Evolutionary conservation across 176 grass and related monocot species (phyloP).

Genomic region (Eleusine indica): DNA sequence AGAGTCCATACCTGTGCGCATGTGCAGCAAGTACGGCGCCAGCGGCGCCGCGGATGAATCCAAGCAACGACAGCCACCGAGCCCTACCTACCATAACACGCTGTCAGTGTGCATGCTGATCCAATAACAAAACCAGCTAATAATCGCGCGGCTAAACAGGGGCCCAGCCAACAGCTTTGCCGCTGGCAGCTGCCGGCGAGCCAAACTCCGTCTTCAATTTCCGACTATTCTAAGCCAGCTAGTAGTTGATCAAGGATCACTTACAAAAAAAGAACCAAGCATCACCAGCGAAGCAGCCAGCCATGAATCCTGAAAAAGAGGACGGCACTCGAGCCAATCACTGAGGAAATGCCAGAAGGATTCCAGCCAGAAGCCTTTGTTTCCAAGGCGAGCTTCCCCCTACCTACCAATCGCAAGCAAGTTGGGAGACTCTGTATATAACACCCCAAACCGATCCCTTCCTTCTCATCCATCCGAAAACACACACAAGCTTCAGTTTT

Average conservation of each 20-base stretch:
- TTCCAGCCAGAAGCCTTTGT: conserved; percentile 43
- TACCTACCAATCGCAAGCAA: background rate
- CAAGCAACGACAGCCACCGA: background rate
- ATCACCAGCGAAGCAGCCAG: conserved; percentile 24
- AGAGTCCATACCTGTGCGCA: no score
- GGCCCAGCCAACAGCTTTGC: conserved; percentile 16
- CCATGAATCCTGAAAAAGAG: background rate
- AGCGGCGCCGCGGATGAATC: background rate
- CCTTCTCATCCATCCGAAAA: background rate
- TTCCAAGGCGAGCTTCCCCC: conserved; percentile 7
- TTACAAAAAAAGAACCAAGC: background rate
- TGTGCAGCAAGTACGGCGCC: background rate
- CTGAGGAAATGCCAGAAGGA: conserved; percentile 17
- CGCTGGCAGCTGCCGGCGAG: background rate
- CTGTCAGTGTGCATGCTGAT: background rate
- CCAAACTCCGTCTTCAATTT: background rate
- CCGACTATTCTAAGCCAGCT: background rate
- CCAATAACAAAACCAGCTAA: background rate
- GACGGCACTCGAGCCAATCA: conserved; percentile 3
- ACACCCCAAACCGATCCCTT: background rate
- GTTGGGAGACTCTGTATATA: conserved; percentile 15
- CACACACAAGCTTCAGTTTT: background rate
- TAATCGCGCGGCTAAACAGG: background rate
- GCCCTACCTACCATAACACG: background rate
- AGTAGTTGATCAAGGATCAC: background rate